Conservation (phyloP, 1,139 yeast species). For the Diutina mesorugosa region DNA sequence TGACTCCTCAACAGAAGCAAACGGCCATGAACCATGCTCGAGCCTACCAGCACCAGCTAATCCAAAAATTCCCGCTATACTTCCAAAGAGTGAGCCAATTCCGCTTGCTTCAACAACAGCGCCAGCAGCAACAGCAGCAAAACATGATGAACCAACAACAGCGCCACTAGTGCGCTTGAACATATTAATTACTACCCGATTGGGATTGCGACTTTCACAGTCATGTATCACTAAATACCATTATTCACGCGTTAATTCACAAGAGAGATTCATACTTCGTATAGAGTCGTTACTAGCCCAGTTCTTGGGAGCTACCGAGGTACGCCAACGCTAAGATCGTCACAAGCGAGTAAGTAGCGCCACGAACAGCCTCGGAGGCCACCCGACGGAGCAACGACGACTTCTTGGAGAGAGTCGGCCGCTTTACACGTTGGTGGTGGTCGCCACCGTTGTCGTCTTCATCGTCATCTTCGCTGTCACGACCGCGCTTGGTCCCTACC, state of each 20-base stretch:
- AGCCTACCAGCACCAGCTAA: conserved; percentile 27
- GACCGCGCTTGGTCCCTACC: neutral
- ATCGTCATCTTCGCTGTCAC: neutral
- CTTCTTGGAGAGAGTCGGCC: neutral
- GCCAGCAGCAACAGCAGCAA: conserved; percentile 8
- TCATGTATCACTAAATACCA: conserved; percentile 6
- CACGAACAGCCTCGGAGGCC: conserved; percentile 18
- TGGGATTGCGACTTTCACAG: conserved; percentile 3
- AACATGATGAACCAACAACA: conserved; percentile 7
- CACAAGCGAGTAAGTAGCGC: conserved; percentile 18
- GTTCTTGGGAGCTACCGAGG: neutral
- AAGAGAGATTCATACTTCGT: conserved; percentile 12
- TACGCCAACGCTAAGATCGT: conserved; percentile 23
- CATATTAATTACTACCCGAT: neutral
- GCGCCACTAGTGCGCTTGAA: conserved; percentile 4
- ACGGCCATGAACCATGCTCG: conserved; percentile 35
- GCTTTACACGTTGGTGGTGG: neutral
- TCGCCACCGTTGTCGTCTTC: neutral
- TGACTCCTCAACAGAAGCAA: conserved; percentile 33
- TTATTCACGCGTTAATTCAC: conserved; percentile 7
- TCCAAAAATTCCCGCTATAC: conserved; percentile 31
- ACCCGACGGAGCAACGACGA: neutral
- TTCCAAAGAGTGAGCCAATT: conserved; percentile 31
- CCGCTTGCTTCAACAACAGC: conserved; percentile 19
- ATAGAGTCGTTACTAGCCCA: neutral